These are phyloP conservation scores for Rhizodiscina lignyota DNA, from an alignment of 495 filamentous ascomycete species.

Conservation along the genomic window DNA sequence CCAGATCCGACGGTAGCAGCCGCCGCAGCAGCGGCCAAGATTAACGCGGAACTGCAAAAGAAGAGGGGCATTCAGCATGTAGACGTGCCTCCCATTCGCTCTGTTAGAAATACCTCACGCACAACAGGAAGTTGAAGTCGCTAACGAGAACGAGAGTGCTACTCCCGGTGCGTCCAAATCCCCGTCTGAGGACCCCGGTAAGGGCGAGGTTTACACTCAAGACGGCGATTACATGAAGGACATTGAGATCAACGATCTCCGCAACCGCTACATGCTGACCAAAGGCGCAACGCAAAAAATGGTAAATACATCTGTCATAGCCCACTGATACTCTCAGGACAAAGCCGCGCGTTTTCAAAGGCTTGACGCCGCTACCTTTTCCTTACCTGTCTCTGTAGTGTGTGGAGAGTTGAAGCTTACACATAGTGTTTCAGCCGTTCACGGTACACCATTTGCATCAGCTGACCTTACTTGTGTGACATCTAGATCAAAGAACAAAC, in stretches of 20 bases:
- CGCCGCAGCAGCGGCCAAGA: slow-evolving; percentile 81
- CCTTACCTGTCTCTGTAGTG: slow-evolving; percentile 26
- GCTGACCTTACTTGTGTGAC: slow-evolving; percentile 86
- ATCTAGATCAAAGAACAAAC: slow-evolving; percentile 99
- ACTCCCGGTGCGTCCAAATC: no score
- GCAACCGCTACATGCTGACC: slow-evolving; percentile 93
- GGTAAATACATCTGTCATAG: slow-evolving; percentile 71
- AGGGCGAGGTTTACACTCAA: slow-evolving; percentile 78
- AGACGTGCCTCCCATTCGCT: slow-evolving; percentile 75
- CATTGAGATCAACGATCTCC: slow-evolving; percentile 94
- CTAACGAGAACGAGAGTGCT: no score
- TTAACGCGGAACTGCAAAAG: slow-evolving; percentile 82
- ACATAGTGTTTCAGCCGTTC: no score
- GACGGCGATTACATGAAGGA: slow-evolving; percentile 97
- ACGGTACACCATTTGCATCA: slow-evolving; percentile 71
- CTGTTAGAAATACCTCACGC: slow-evolving; percentile 31
- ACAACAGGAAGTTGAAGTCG: no score
- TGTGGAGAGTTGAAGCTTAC: slow-evolving; percentile 58
- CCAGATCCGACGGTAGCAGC: slow-evolving; percentile 75
- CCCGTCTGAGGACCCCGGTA: slow-evolving; percentile 28
- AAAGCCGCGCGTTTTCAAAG: no score
- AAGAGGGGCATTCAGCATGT: slow-evolving; percentile 90
- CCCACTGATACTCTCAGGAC: slow-evolving; percentile 70
- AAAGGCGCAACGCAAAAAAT: slow-evolving; percentile 97
- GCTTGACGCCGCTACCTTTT: no score